Conservation (phyloP, 805 yeast species). For the Candida methanosorbosa region DNA sequence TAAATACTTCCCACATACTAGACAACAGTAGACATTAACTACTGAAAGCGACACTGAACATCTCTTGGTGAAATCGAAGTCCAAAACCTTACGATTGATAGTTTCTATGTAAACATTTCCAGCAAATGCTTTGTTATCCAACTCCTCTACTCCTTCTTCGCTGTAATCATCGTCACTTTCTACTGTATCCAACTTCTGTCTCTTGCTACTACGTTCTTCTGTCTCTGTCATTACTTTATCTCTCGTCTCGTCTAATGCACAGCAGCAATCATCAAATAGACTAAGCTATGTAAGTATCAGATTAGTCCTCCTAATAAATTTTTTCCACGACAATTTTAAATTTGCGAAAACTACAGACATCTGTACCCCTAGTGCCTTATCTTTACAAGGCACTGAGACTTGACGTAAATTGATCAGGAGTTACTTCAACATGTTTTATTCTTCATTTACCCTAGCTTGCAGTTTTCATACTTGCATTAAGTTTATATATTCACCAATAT, state of each 20-base stretch:
- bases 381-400: no score
- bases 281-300: no score
- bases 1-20: constrained; percentile 64
- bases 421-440: no score
- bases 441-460: not conserved
- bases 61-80: constrained; percentile 62
- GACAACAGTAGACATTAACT: constrained; percentile 60
- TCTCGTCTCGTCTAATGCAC: no score
- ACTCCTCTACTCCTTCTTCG: not conserved
- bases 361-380: no score
- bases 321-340: no score
- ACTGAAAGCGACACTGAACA: constrained; percentile 58
- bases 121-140: not conserved
- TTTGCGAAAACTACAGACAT: no score
- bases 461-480: no score
- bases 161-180: no score
- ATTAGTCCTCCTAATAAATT: no score
- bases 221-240: not conserved
- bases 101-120: constrained; percentile 26
- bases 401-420: no score
- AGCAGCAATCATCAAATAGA: no score
- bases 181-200: not conserved
- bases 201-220: not conserved
- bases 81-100: constrained; percentile 36
- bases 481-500: not conserved